Evolutionary conservation across 2,329 filamentous ascomycete species (phyloP).

Genomic region (Aspergillus uvarum): DNA sequence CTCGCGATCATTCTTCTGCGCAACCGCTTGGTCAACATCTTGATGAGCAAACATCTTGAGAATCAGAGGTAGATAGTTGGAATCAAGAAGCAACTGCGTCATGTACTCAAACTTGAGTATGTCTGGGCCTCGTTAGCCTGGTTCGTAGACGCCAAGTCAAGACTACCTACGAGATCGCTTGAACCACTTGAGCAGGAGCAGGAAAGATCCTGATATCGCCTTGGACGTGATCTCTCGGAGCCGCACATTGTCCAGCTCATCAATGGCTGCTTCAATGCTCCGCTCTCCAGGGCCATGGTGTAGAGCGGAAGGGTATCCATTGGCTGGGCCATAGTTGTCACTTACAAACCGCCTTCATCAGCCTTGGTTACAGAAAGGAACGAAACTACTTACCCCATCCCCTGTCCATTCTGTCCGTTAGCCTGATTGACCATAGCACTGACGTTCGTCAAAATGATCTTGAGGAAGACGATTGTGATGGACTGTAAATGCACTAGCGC

Average conservation of each 20-base stretch:
- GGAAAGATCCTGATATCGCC: conserved; percentile 82
- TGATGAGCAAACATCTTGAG: conserved; percentile 93
- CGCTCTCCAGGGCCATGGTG: conserved; percentile 24
- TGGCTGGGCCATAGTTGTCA: conserved; percentile 27
- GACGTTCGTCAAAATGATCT: conserved; percentile 82
- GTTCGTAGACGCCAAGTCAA: not conserved
- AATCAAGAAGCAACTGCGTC: conserved; percentile 88
- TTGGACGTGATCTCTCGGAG: conserved; percentile 86
- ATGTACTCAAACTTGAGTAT: conserved; percentile 95
- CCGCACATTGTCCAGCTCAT: conserved; percentile 79
- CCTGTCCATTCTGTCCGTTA: conserved; percentile 47
- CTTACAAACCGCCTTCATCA: conserved; percentile 14
- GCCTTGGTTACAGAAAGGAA: not conserved
- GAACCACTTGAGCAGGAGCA: conserved; percentile 94
- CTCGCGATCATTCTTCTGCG: conserved; percentile 77
- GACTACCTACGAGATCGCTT: conserved; percentile 78
- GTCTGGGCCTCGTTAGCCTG: conserved; percentile 54
- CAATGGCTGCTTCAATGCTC: conserved; percentile 48
- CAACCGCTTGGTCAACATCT: conserved; percentile 86
- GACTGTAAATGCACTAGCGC: conserved; percentile 86
- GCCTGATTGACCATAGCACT: conserved; percentile 72
- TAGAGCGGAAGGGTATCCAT: conserved; percentile 24
- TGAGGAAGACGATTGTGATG: conserved; percentile 86
- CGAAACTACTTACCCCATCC: conserved; percentile 47
- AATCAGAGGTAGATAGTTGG: conserved; percentile 89